These are phyloP conservation scores for Nannizziopsis arthrosporioides DNA, from an alignment of 2,329 filamentous ascomycete species.

Conservation along the genomic window DNA sequence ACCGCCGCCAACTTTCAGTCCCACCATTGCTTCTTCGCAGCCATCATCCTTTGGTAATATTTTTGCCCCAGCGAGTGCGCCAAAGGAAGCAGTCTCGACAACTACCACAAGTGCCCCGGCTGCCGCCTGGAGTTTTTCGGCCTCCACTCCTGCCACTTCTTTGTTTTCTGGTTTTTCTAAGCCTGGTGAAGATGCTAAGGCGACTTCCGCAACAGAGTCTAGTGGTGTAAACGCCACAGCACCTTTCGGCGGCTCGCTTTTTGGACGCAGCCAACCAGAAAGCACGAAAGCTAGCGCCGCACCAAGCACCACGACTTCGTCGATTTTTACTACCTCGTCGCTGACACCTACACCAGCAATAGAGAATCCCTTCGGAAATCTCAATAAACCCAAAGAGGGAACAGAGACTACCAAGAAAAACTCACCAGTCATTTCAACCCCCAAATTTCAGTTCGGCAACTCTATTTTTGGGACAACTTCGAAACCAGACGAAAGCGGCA, in stretches of 20 bases:
- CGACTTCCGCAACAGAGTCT: background rate
- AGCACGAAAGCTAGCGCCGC: background rate
- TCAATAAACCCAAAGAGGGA: constrained; percentile 8
- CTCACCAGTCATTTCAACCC: background rate
- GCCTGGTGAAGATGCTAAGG: background rate
- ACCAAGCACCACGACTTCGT: background rate
- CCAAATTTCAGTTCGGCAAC: background rate
- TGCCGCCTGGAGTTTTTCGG: constrained; percentile 2
- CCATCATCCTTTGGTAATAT: background rate
- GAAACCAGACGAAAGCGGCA: constrained; percentile 1
- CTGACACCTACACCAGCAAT: background rate
- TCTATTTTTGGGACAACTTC: constrained; percentile 7
- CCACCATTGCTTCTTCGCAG: constrained; percentile 9
- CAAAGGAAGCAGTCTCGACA: constrained; percentile 1
- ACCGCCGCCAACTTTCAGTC: constrained; percentile 17
- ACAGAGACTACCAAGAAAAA: background rate
- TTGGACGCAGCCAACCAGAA: constrained; percentile 9
- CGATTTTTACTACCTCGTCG: constrained; percentile 4
- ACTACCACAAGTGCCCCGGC: constrained; percentile 3
- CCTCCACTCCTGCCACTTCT: background rate
- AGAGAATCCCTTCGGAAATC: constrained; percentile 5
- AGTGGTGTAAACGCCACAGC: background rate
- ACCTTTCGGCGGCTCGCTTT: constrained; percentile 4
- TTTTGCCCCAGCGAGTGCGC: background rate
- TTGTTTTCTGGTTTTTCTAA: background rate